phyloP scores from a whole-genome alignment of 2,329 filamentous ascomycete species.

The Orbilia oligospora region DNA sequence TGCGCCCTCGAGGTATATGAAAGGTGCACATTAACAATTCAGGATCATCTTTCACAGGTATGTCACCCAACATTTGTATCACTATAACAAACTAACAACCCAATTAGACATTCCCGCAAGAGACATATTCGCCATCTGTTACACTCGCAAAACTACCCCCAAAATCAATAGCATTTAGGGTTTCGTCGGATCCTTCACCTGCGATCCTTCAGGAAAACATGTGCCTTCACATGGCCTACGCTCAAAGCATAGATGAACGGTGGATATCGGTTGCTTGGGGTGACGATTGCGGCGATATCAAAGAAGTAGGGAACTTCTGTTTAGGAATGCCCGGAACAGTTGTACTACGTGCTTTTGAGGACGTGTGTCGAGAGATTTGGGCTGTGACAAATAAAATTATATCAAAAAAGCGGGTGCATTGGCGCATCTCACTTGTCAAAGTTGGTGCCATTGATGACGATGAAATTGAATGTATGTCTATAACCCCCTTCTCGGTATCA shows the following conservation, averaged over 20 bases:
- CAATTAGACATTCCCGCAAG: constrained; percentile 71
- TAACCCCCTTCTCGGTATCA: neutral
- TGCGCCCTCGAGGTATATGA: constrained; percentile 84
- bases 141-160: constrained; percentile 79
- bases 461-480: constrained; percentile 71
- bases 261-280: constrained; percentile 88
- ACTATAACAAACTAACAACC: constrained; percentile 32
- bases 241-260: constrained; percentile 79
- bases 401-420: constrained; percentile 78
- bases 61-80: constrained; percentile 19
- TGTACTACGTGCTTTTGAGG: constrained; percentile 72
- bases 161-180: constrained; percentile 81
- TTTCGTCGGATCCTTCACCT: constrained; percentile 77
- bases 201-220: constrained; percentile 84
- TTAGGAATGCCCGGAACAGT: constrained; percentile 74
- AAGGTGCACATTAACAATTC: constrained; percentile 72
- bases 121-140: constrained; percentile 77
- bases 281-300: constrained; percentile 80
- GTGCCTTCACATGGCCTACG: constrained; percentile 84
- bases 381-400: constrained; percentile 81
- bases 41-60: constrained; percentile 64
- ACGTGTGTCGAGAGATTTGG: constrained; percentile 83
- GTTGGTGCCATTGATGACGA: constrained; percentile 77
- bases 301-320: constrained; percentile 81
- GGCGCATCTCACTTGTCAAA: constrained; percentile 82